Evolutionary conservation across 2,329 filamentous ascomycete species (phyloP).

Genomic region (Talaromyces piceae): DNA sequence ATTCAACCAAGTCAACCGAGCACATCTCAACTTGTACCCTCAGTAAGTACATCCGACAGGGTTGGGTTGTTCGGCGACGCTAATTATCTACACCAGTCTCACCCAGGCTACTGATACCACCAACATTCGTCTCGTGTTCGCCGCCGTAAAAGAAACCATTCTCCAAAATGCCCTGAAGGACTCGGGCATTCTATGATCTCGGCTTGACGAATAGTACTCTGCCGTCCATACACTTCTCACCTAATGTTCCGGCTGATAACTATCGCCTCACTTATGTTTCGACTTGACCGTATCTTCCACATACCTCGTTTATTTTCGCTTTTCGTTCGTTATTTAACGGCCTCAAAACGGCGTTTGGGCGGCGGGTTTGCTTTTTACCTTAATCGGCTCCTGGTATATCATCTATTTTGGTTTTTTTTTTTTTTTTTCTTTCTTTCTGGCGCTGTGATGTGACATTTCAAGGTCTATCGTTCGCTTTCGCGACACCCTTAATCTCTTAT

Average conservation of each 20-base stretch:
- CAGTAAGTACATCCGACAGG: conserved; percentile 63
- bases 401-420: conserved; percentile 1
- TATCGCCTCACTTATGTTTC: background rate
- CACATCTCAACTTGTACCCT: conserved; percentile 92
- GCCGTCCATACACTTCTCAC: background rate
- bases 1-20: conserved; percentile 97
- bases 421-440: conserved; percentile 10
- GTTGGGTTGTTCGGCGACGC: background rate
- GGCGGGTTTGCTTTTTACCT: conserved; percentile 1
- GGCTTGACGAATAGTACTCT: background rate
- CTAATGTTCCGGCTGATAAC: background rate
- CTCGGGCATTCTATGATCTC: conserved; percentile 72
- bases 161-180: conserved; percentile 97
- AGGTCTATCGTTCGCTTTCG: background rate
- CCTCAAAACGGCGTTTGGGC: background rate
- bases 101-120: conserved; percentile 98
- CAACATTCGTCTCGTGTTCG: conserved; percentile 95
- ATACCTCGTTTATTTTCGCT: background rate
- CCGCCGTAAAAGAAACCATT: conserved; percentile 97
- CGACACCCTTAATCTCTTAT: background rate
- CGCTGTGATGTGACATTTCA: conserved; percentile 9
- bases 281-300: background rate
- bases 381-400: no score
- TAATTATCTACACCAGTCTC: conserved; percentile 52
- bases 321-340: background rate